phyloP scores from a whole-genome alignment of 192 early-diverging fungal species.

The Neocallimastix lanati region DNA sequence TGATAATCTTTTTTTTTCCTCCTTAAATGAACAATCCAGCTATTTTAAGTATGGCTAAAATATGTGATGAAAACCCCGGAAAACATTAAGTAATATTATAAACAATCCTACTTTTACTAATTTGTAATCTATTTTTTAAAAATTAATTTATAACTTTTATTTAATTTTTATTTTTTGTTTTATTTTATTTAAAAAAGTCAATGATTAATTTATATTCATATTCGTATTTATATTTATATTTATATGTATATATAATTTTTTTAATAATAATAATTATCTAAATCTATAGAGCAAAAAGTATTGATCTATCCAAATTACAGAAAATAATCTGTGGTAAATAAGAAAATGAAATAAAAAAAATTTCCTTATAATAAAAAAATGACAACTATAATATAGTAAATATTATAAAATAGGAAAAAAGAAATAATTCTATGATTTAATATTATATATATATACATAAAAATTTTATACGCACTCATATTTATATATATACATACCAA shows the following conservation, averaged over 20 bases:
- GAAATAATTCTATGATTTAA: background rate
- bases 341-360: background rate
- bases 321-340: background rate
- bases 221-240: no score
- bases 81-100: slow-evolving; percentile 63
- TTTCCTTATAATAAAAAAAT: no score
- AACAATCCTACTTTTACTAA: slow-evolving; percentile 75
- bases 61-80: slow-evolving; percentile 42
- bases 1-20: slow-evolving; percentile 55
- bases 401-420: background rate
- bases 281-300: background rate
- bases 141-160: no score
- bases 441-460: background rate
- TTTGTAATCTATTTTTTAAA: no score
- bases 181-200: no score
- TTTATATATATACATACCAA: no score
- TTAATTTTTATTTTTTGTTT: no score
- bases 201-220: no score
- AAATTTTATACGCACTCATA: no score
- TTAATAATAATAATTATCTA: no score
- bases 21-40: slow-evolving; percentile 84
- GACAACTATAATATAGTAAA: background rate
- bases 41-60: slow-evolving; percentile 73
- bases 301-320: background rate
- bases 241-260: no score